phyloP scores from a whole-genome alignment of 345 rosid genomes.

The Aethionema arabicum region DNA sequence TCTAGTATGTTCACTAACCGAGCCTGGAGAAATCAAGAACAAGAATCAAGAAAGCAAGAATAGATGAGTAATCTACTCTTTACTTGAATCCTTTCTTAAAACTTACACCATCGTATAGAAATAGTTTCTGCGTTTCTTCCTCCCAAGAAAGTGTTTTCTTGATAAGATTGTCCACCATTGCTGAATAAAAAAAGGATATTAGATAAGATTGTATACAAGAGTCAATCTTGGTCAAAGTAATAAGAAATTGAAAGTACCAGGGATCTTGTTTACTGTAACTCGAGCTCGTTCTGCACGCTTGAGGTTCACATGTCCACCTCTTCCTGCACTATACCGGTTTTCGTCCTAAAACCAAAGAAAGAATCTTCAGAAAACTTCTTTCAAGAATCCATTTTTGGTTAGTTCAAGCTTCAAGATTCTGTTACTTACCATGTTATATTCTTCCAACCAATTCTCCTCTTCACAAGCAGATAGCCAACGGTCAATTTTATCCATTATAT shows the following conservation, averaged over 20 bases:
- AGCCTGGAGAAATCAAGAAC: conserved; percentile 45
- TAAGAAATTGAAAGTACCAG: conserved; percentile 46
- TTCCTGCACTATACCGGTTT: conserved; percentile 79
- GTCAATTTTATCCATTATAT: conserved; percentile 89
- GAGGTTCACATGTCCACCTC: conserved; percentile 91
- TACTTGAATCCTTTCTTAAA: conserved; percentile 1
- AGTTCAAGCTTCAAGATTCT: conserved; percentile 29
- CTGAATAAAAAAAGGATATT: conserved; percentile 41
- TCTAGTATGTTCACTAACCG: conserved; percentile 77
- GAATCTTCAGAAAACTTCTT: neutral
- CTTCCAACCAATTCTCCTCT: conserved; percentile 97
- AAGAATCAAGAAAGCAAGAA: conserved; percentile 13
- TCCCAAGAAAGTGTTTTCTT: conserved; percentile 80
- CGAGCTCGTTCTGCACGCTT: conserved; percentile 95
- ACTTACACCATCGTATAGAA: conserved; percentile 92
- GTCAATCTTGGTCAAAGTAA: neutral
- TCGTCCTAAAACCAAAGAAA: conserved; percentile 54
- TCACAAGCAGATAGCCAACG: conserved; percentile 94
- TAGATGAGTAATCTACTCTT: conserved; percentile 1
- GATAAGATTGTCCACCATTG: conserved; percentile 80
- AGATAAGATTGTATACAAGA: neutral
- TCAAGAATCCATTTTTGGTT: neutral
- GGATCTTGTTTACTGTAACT: conserved; percentile 74
- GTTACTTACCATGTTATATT: conserved; percentile 63
- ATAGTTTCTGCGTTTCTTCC: conserved; percentile 53